Conservation (phyloP, 495 filamentous ascomycete species). For the Tetracladium marchalianum region DNA sequence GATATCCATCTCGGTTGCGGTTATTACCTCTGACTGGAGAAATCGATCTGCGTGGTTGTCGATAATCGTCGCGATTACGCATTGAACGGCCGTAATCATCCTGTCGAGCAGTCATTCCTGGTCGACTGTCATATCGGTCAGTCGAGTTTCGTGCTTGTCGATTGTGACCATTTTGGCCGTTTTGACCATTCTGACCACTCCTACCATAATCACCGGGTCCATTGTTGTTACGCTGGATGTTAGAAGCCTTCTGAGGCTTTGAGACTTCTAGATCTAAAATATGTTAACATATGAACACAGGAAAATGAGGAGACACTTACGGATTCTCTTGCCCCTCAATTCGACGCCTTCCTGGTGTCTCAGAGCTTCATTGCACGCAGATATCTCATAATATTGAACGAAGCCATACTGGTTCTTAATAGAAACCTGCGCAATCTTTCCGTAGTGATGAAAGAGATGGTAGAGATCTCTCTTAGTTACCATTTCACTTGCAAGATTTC, state of each 20-base stretch:
- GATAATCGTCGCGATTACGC: constrained; percentile 60
- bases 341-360: constrained; percentile 66
- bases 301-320: constrained; percentile 46
- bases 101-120: constrained; percentile 24
- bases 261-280: constrained; percentile 82
- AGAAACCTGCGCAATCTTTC: constrained; percentile 85
- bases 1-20: constrained; percentile 31
- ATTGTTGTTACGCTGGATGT: constrained; percentile 27
- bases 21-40: constrained; percentile 36
- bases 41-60: constrained; percentile 38
- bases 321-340: constrained; percentile 78
- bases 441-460: constrained; percentile 76
- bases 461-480: constrained; percentile 93
- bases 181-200: constrained; percentile 19
- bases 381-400: constrained; percentile 77
- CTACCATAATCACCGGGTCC: constrained; percentile 40
- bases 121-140: constrained; percentile 22
- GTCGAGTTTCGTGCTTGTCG: background rate
- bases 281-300: constrained; percentile 1
- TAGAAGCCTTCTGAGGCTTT: constrained; percentile 70
- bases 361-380: constrained; percentile 63
- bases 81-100: constrained; percentile 57
- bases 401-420: constrained; percentile 97
- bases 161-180: constrained; percentile 23
- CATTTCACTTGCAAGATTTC: constrained; percentile 85